phyloP scores from a whole-genome alignment of 352 stramenopile species.

The Phytophthora hybrid region DNA sequence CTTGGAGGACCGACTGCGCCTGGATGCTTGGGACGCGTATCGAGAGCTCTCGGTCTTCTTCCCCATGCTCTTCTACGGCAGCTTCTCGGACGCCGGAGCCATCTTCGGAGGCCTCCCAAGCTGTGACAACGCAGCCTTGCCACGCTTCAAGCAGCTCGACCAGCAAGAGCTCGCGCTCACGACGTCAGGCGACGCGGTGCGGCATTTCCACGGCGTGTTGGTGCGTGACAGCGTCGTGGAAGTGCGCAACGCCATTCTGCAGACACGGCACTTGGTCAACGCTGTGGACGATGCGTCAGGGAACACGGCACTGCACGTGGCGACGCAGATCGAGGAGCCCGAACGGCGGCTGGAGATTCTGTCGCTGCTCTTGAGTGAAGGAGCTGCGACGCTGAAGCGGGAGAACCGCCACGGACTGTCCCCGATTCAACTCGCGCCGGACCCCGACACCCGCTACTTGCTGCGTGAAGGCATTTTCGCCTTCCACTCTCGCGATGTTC shows the following conservation, averaged over 20 bases:
- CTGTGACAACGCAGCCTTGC: not conserved
- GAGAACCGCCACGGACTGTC: slow-evolving; percentile 66
- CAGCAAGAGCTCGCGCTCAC: slow-evolving; percentile 23
- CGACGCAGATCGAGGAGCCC: slow-evolving; percentile 57
- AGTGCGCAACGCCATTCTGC: slow-evolving; percentile 57
- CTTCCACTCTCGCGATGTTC: slow-evolving; percentile 43
- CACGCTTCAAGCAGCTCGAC: slow-evolving; percentile 7
- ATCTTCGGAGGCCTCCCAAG: slow-evolving; percentile 66
- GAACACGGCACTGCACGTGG: slow-evolving; percentile 70
- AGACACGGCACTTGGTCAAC: slow-evolving; percentile 64
- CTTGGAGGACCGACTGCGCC: slow-evolving; percentile 58
- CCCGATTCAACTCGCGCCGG: slow-evolving; percentile 52
- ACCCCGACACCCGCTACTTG: slow-evolving; percentile 36
- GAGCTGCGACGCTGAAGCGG: slow-evolving; percentile 49
- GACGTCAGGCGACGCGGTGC: slow-evolving; percentile 37
- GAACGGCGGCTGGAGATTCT: slow-evolving; percentile 57
- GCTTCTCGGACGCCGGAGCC: slow-evolving; percentile 58
- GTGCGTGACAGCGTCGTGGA: slow-evolving; percentile 62
- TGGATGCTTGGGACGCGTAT: slow-evolving; percentile 72
- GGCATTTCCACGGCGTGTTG: slow-evolving; percentile 57
- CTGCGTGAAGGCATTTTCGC: slow-evolving; percentile 61
- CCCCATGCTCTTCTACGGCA: slow-evolving; percentile 72
- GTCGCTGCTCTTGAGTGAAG: slow-evolving; percentile 64
- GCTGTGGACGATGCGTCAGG: slow-evolving; percentile 55
- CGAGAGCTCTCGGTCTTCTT: slow-evolving; percentile 60